phyloP scores from a whole-genome alignment of 2,329 filamentous ascomycete genomes.

The Massarina eburnea region DNA sequence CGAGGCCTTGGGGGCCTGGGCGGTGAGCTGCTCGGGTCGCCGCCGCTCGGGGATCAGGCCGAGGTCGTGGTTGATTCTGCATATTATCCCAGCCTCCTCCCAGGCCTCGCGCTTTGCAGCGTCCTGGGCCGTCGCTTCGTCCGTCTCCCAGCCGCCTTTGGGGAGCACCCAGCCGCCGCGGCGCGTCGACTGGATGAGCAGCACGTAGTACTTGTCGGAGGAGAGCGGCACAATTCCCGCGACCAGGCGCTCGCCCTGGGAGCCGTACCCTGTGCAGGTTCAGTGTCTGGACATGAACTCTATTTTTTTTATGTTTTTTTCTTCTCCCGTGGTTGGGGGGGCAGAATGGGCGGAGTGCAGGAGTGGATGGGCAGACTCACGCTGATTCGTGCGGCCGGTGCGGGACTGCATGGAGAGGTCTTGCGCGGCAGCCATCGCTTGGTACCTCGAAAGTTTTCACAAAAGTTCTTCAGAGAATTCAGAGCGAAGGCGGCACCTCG shows the following conservation, averaged over 20 bases:
- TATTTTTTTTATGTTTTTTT: constrained; percentile 4
- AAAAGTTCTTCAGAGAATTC: neutral
- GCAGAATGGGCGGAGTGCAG: neutral
- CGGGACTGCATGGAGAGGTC: constrained; percentile 64
- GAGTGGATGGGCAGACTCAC: constrained; percentile 58
- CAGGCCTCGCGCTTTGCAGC: constrained; percentile 88
- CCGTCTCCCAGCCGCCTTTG: constrained; percentile 96
- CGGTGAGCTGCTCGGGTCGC: constrained; percentile 53
- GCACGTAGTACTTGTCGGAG: constrained; percentile 79
- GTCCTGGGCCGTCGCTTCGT: constrained; percentile 84
- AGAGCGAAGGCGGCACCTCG: no score
- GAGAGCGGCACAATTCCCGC: constrained; percentile 92
- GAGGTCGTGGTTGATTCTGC: constrained; percentile 81
- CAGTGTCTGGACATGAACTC: no score
- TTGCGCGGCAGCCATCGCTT: constrained; percentile 46
- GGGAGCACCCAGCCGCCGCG: constrained; percentile 94
- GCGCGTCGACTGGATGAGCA: constrained; percentile 90
- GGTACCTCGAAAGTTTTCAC: constrained; percentile 6
- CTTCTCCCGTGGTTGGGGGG: neutral
- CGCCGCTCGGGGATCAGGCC: constrained; percentile 84
- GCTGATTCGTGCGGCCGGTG: constrained; percentile 76
- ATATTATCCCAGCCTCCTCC: constrained; percentile 94
- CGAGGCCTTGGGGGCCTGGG: constrained; percentile 69
- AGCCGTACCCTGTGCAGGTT: constrained; percentile 73
- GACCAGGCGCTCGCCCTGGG: constrained; percentile 90